A percentile compares a stretch with the other conserved stretches of the same genome.
These are phyloP conservation scores for Abrus precatorius DNA, from an alignment of 306 rosid genomes.

Conservation along the genomic window DNA sequence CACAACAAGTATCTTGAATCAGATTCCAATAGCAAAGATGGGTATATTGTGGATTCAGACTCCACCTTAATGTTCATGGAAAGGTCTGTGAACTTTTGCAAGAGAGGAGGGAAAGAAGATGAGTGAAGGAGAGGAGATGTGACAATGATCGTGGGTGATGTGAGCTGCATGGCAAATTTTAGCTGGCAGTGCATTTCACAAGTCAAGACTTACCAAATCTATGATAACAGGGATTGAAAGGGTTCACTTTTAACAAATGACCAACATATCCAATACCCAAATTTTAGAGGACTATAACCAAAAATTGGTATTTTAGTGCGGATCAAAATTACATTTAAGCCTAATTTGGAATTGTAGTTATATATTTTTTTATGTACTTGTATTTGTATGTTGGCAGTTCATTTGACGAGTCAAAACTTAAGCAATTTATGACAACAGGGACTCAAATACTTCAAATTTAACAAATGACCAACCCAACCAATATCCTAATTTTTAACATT, in stretches of 20 bases:
- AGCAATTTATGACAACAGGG: no score
- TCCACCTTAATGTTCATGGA: not conserved
- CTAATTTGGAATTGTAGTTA: not conserved
- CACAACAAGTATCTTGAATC: not conserved
- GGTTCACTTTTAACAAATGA: not conserved
- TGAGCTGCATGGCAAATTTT: not conserved
- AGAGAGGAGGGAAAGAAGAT: not conserved
- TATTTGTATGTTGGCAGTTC: no score
- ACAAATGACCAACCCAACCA: no score
- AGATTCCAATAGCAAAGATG: not conserved
- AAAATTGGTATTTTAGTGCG: not conserved
- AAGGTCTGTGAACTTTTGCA: not conserved
- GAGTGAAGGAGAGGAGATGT: not conserved
- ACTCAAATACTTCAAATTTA: no score
- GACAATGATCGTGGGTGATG: not conserved
- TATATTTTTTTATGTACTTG: no score
- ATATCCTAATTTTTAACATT: not conserved
- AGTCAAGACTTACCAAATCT: not conserved
- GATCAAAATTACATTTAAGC: not conserved
- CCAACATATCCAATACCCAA: not conserved
- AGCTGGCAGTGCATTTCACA: not conserved
- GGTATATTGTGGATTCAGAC: not conserved
- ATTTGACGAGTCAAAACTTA: no score
- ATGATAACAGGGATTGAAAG: not conserved
- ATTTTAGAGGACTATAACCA: not conserved